A percentile compares a stretch with the other conserved stretches of the same genome.
These are phyloP conservation scores for Lyophyllum shimeji DNA, from an alignment of 768 basidiomycete genomes.

Conservation along the genomic window DNA sequence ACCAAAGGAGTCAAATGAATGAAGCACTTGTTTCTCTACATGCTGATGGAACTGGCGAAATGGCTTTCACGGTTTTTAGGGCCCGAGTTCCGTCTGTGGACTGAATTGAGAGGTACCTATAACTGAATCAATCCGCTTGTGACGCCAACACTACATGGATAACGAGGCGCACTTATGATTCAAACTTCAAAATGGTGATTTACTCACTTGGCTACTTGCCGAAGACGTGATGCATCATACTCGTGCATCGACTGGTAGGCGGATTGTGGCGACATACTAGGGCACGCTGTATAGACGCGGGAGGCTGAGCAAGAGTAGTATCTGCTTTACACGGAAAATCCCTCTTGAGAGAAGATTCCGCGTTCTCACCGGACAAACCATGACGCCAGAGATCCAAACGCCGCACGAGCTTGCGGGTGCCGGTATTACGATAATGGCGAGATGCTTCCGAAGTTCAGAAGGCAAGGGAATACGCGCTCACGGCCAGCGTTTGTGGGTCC, in stretches of 20 bases:
- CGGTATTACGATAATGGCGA: neutral
- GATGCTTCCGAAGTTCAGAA: neutral
- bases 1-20: neutral
- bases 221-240: constrained; percentile 2
- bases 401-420: neutral
- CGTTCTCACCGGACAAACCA: neutral
- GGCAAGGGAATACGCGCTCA: neutral
- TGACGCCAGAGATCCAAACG: constrained; percentile 1
- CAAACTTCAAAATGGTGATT: no score
- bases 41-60: neutral
- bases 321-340: neutral
- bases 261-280: neutral
- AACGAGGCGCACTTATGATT: neutral
- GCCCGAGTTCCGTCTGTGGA: neutral
- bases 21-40: neutral
- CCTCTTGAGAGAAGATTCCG: neutral
- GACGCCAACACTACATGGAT: neutral
- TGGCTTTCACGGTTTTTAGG: neutral
- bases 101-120: neutral
- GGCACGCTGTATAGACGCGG: no score
- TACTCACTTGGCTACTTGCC: neutral
- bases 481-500: neutral
- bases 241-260: neutral
- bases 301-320: neutral
- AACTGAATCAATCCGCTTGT: neutral